Evolutionary conservation across 2,329 filamentous ascomycete species (phyloP).

Genomic region (Sarocladium strictum): DNA sequence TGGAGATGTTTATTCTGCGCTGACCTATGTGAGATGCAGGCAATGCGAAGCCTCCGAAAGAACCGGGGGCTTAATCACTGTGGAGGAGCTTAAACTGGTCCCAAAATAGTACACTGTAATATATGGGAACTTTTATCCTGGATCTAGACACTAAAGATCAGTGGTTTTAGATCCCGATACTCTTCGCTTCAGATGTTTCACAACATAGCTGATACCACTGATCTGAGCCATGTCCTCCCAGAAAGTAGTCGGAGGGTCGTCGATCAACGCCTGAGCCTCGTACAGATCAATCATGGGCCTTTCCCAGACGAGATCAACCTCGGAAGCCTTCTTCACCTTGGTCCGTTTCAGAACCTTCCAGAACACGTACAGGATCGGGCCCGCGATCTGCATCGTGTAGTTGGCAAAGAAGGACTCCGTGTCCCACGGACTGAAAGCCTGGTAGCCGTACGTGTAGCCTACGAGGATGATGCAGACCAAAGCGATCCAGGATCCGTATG

Average conservation of each 20-base stretch:
- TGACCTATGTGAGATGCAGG: too few relatives aligned
- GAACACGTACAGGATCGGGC: slow-evolving; percentile 38
- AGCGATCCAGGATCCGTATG: slow-evolving; percentile 46
- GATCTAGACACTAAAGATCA: too few relatives aligned
- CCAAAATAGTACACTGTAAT: too few relatives aligned
- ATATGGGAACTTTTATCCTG: too few relatives aligned
- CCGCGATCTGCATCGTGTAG: slow-evolving; percentile 44
- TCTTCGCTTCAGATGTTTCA: neutral
- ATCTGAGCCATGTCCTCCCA: slow-evolving; percentile 15
- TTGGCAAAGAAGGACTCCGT: slow-evolving; percentile 36
- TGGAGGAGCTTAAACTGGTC: too few relatives aligned
- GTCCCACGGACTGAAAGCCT: slow-evolving; percentile 44
- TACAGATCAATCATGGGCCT: slow-evolving; percentile 46
- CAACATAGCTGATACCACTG: neutral
- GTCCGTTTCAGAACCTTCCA: slow-evolving; percentile 56
- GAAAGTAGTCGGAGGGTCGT: slow-evolving; percentile 35
- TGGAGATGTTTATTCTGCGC: too few relatives aligned
- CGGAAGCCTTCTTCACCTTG: slow-evolving; percentile 37
- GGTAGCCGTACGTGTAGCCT: slow-evolving; percentile 42
- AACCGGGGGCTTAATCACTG: too few relatives aligned
- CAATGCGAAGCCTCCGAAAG: too few relatives aligned
- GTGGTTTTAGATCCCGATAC: too few relatives aligned
- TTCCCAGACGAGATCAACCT: slow-evolving; percentile 51
- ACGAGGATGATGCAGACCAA: slow-evolving; percentile 31
- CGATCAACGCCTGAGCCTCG: slow-evolving; percentile 29